Conservation (phyloP, 2,329 filamentous ascomycete genomes). For the Helotiales sp. region DNA sequence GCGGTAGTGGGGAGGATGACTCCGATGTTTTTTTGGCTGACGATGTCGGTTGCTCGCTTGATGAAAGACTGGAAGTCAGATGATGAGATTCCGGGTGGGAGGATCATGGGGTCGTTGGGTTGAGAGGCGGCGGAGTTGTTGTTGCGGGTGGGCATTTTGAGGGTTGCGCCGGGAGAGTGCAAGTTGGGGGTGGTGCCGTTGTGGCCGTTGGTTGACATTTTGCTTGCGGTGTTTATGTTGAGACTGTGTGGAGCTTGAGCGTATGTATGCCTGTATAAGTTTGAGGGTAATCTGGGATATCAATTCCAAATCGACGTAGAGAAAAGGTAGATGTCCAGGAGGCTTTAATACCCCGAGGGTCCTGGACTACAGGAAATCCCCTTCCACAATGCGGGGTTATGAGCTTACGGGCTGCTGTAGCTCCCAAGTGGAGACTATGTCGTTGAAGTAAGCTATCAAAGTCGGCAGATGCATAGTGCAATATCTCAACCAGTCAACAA, state of each 20-base stretch:
- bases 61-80: conserved; percentile 22
- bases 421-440: background rate
- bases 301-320: no score
- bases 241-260: background rate
- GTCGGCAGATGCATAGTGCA: background rate
- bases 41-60: conserved; percentile 1
- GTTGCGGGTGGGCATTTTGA: background rate
- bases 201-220: background rate
- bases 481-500: background rate
- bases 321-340: background rate
- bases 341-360: background rate
- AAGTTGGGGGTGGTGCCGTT: background rate
- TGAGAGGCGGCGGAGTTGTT: background rate
- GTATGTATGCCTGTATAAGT: no score
- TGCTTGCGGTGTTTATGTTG: background rate
- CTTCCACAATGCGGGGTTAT: background rate
- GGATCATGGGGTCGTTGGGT: conserved; percentile 17
- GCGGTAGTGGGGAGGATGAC: conserved; percentile 17
- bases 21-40: conserved; percentile 15
- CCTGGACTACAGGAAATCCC: background rate
- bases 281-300: no score
- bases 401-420: background rate
- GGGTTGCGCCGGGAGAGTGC: background rate
- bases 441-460: background rate
- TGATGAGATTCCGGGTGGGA: conserved; percentile 20